phyloP scores from a whole-genome alignment of 257 asterid species.

The Paulownia fortunei region DNA sequence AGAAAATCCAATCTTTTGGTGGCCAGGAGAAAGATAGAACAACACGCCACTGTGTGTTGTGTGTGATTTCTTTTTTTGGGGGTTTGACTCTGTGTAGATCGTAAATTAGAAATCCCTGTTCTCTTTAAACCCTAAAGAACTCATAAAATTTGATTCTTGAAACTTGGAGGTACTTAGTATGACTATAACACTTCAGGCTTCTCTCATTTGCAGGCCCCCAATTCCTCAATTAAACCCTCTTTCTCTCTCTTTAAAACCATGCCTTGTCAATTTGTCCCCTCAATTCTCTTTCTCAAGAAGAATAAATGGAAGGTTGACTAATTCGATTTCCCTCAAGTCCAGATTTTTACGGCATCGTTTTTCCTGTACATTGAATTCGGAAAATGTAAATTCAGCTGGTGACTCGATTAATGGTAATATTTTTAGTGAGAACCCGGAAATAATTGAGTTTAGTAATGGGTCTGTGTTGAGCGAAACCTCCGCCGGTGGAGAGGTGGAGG shows the following conservation, averaged over 20 bases:
- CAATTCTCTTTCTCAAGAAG: slow-evolving; percentile 28
- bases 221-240: slow-evolving; percentile 42
- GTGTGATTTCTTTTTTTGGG: not conserved
- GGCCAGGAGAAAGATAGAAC: slow-evolving; percentile 15
- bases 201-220: slow-evolving; percentile 49
- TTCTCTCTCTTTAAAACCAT: slow-evolving; percentile 39
- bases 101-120: slow-evolving; percentile 19
- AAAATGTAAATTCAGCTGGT: slow-evolving; percentile 38
- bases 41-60: slow-evolving; percentile 1
- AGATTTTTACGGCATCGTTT: slow-evolving; percentile 55
- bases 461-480: slow-evolving; percentile 34
- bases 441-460: slow-evolving; percentile 33
- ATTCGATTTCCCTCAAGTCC: slow-evolving; percentile 36
- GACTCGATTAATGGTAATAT: slow-evolving; percentile 35
- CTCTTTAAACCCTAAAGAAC: slow-evolving; percentile 21
- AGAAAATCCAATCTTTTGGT: slow-evolving; percentile 26
- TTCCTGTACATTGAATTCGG: slow-evolving; percentile 61
- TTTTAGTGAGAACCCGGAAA: slow-evolving; percentile 33
- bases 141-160: slow-evolving; percentile 19
- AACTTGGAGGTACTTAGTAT: slow-evolving; percentile 24
- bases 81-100: not conserved
- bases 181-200: slow-evolving; percentile 63
- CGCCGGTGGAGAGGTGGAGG: slow-evolving; percentile 34
- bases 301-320: slow-evolving; percentile 19
- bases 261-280: slow-evolving; percentile 14